phyloP scores from a whole-genome alignment of 2,329 filamentous ascomycete species.

The Rosellinia necatrix region DNA sequence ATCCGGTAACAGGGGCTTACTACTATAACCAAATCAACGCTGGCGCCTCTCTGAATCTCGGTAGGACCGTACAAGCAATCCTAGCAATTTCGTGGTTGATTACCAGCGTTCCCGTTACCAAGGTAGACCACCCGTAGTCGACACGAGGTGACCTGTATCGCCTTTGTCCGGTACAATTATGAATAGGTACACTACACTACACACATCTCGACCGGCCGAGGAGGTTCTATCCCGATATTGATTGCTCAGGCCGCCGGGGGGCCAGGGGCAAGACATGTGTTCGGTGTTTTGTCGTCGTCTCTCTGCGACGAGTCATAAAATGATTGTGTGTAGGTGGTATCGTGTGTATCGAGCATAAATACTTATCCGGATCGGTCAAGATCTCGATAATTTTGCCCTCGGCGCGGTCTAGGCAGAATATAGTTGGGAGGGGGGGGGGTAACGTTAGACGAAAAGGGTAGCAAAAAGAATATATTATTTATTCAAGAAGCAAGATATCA shows the following conservation, averaged over 20 bases:
- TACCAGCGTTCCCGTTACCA: too few relatives aligned
- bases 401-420: background rate
- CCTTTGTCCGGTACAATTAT: background rate
- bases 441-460: constrained; percentile 8
- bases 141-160: too few relatives aligned
- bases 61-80: constrained; percentile 15
- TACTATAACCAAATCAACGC: constrained; percentile 20
- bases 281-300: too few relatives aligned
- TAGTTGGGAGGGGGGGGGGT: background rate
- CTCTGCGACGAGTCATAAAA: too few relatives aligned
- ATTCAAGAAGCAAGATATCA: constrained; percentile 9
- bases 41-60: constrained; percentile 12
- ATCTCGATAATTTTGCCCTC: constrained; percentile 5
- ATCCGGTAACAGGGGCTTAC: constrained; percentile 27
- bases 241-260: too few relatives aligned
- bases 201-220: too few relatives aligned
- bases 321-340: too few relatives aligned
- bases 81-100: constrained; percentile 22
- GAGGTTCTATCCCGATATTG: too few relatives aligned
- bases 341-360: background rate
- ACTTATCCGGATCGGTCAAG: background rate
- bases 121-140: too few relatives aligned
- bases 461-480: constrained; percentile 16
- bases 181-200: too few relatives aligned
- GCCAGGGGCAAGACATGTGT: too few relatives aligned